phyloP scores from a whole-genome alignment of 768 basidiomycete genomes.

The Termitomyces titanicus region DNA sequence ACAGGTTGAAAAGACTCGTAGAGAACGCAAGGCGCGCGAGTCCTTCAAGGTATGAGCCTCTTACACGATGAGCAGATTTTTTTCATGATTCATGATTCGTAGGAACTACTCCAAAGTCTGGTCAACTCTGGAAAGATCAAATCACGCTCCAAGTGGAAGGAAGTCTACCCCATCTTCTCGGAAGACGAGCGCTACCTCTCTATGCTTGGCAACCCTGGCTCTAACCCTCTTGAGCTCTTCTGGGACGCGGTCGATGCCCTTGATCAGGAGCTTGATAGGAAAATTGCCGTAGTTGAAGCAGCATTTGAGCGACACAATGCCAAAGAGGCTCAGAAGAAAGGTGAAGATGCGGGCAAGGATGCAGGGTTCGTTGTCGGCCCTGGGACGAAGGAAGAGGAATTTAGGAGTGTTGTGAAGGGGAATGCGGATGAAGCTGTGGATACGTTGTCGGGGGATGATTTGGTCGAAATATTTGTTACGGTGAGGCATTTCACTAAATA shows the following conservation, averaged over 20 bases:
- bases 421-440: conserved; percentile 50
- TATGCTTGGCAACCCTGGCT: conserved; percentile 91
- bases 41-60: conserved; percentile 69
- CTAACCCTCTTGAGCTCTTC: conserved; percentile 93
- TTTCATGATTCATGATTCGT: not conserved
- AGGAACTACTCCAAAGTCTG: conserved; percentile 75
- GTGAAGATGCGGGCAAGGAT: conserved; percentile 19
- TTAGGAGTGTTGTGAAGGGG: conserved; percentile 50
- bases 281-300: conserved; percentile 64
- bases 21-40: conserved; percentile 87
- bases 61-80: not conserved
- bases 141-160: conserved; percentile 89
- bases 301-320: conserved; percentile 51
- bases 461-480: conserved; percentile 56
- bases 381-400: conserved; percentile 68
- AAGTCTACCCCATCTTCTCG: conserved; percentile 73
- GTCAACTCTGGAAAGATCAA: conserved; percentile 62
- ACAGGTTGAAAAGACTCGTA: conserved; percentile 80
- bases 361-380: conserved; percentile 39
- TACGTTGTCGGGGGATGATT: conserved; percentile 46
- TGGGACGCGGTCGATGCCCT: conserved; percentile 90
- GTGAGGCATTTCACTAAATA: conserved; percentile 37
- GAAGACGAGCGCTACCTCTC: conserved; percentile 81
- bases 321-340: conserved; percentile 25
- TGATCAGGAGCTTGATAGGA: conserved; percentile 80